Conservation (phyloP, 805 yeast species). For the Wickerhamiella bombiphila region DNA sequence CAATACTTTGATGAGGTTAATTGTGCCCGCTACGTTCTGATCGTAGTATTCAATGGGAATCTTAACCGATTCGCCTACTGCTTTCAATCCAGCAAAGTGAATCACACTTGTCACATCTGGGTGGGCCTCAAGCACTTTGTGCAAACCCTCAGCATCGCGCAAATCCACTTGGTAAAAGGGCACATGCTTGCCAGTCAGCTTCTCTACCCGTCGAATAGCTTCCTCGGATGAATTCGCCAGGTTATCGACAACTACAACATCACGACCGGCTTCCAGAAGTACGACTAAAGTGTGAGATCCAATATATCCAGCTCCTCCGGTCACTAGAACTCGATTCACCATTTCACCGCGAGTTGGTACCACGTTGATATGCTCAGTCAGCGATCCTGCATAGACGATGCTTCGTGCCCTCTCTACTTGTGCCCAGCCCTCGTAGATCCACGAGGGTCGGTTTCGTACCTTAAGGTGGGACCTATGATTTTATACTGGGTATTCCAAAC, state of each 20-base stretch:
- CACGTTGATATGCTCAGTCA: too few species aligned
- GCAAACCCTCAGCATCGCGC: conserved; percentile 35
- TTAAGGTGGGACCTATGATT: too few species aligned
- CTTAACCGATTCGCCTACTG: conserved; percentile 63
- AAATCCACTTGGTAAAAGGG: conserved; percentile 48
- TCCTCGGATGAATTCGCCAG: conserved; percentile 52
- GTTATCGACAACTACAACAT: conserved; percentile 63
- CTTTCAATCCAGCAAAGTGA: conserved; percentile 73
- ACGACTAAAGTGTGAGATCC: conserved; percentile 68
- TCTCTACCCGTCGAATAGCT: conserved; percentile 48
- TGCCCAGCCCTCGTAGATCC: too few species aligned
- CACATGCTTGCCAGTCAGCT: conserved; percentile 31
- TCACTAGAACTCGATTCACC: conserved; percentile 34
- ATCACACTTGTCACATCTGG: conserved; percentile 42
- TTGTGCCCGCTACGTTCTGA: conserved; percentile 53
- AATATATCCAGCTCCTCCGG: conserved; percentile 81
- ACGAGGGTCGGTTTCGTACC: too few species aligned
- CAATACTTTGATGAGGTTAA: conserved; percentile 43
- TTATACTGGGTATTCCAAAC: too few species aligned
- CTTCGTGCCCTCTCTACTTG: too few species aligned
- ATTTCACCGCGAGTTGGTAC: too few species aligned
- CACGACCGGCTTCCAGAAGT: conserved; percentile 43
- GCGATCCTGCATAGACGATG: too few species aligned
- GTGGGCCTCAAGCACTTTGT: conserved; percentile 34
- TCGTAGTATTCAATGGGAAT: conserved; percentile 56